Evolutionary conservation across 768 basidiomycete genomes (phyloP).

Genomic region (Botryobasidium botryosum): DNA sequence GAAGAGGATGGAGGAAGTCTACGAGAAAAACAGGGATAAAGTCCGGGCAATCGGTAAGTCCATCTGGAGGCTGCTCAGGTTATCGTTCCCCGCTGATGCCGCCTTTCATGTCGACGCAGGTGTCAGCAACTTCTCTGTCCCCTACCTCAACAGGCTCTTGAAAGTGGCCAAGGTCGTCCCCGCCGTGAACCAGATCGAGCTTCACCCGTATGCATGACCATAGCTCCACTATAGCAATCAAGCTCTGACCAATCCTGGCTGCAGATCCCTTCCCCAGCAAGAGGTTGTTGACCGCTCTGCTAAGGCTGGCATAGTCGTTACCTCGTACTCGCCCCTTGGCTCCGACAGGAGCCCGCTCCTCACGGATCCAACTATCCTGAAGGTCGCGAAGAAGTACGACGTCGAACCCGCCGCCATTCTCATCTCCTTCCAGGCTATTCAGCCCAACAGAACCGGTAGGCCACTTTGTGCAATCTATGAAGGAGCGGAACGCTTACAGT

Average conservation of each 20-base stretch:
- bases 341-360: slow-evolving; percentile 15
- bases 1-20: slow-evolving; percentile 60
- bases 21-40: slow-evolving; percentile 44
- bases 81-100: neutral
- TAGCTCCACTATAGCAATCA: neutral
- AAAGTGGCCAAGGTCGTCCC: slow-evolving; percentile 56
- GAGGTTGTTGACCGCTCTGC: slow-evolving; percentile 41
- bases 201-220: slow-evolving; percentile 39
- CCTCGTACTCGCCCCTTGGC: slow-evolving; percentile 54
- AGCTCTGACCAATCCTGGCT: slow-evolving; percentile 31
- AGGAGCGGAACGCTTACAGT: neutral
- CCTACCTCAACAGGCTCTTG: slow-evolving; percentile 48
- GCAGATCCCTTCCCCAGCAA: slow-evolving; percentile 16
- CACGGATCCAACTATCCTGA: slow-evolving; percentile 14
- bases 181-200: slow-evolving; percentile 66
- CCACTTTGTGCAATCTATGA: slow-evolving; percentile 12
- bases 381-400: slow-evolving; percentile 17
- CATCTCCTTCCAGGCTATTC: slow-evolving; percentile 11
- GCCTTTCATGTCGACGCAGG: slow-evolving; percentile 21
- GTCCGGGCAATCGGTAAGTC: slow-evolving; percentile 11
- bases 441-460: neutral
- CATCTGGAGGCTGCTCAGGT: slow-evolving; percentile 6
- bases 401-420: slow-evolving; percentile 12
- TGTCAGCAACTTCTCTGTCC: slow-evolving; percentile 70
- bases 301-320: slow-evolving; percentile 53